Evolutionary conservation across 441 rosid genomes (phyloP), one percentile per base, ranked within the genome.

Genomic region (Melastoma candidum): DNA sequence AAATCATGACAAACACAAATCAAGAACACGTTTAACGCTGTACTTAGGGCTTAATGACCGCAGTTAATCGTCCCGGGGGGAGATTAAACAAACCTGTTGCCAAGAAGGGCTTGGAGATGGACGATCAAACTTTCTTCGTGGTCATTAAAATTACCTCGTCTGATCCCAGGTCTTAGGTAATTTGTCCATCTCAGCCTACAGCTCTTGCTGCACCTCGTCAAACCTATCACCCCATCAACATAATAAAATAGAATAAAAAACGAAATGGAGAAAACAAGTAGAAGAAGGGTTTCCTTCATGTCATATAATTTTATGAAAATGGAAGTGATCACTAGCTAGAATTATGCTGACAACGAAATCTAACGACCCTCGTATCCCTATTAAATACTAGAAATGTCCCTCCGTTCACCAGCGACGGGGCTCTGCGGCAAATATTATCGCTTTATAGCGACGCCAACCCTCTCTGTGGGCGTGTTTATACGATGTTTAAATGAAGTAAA

Each of bases 131-230:
- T 85, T 78, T 92, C 96, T 57, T 92, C 98, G 24, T 85, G 80
- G 32, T 85, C 87, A 2, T 94, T 82, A 64, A 92, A 87, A 64
- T 79, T 82, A 0, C 98, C 98, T 51, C 95, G 74, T 69, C 75
- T 85, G 68, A 92, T 87, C 29, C 98, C 96, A 36, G 98, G 98
- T 71, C 96, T 74, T n/a, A 92, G 73, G 68, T 92, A 92, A 67
- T 92, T 92, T 27, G 98, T 87, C 98, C 98, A 92, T 74, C 98
- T 79, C 65, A 92, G 90, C 70, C 98, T 80, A 74, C 95, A 90
- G 63, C 95, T 90, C 58, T 90, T 86, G 65, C 97, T 90, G 77
- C 97, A 92, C 68, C 98, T 80, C 39, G 73, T 80, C 84, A 92
- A 74, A 29, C 98, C 98, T 92, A 76, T 32, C 14, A 70, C 63